These are phyloP conservation scores for Lentinula sp. DNA, from an alignment of 768 basidiomycete species.

Conservation along the genomic window DNA sequence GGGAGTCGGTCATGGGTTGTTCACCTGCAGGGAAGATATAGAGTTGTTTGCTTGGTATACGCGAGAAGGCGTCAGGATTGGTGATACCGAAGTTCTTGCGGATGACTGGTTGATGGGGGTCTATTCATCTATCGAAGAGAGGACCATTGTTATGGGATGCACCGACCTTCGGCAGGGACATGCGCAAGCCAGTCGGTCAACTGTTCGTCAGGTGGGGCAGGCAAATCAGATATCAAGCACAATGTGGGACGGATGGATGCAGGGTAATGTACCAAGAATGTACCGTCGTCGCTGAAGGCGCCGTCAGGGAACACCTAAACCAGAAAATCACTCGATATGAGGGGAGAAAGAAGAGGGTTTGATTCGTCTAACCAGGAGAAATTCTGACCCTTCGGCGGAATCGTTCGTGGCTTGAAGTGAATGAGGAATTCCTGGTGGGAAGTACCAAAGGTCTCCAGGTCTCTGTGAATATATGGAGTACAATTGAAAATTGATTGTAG, in stretches of 20 bases:
- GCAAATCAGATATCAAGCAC: neutral
- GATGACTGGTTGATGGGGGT: neutral
- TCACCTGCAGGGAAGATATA: slow-evolving; percentile 49
- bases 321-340: neutral
- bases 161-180: slow-evolving; percentile 27
- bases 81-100: slow-evolving; percentile 8
- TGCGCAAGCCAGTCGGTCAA: slow-evolving; percentile 68
- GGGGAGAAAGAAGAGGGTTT: neutral
- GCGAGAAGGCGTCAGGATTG: slow-evolving; percentile 30
- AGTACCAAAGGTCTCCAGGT: slow-evolving; percentile 51
- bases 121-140: neutral
- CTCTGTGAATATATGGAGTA: slow-evolving; percentile 18
- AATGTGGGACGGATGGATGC: neutral
- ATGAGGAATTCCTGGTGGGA: slow-evolving; percentile 52
- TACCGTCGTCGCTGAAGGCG: slow-evolving; percentile 15
- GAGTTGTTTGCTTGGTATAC: slow-evolving; percentile 39
- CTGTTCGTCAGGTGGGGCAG: neutral
- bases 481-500: neutral
- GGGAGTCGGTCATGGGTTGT: neutral
- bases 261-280: neutral
- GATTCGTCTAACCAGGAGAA: slow-evolving; percentile 31
- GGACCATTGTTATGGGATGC: neutral
- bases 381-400: slow-evolving; percentile 37
- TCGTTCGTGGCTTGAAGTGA: slow-evolving; percentile 39
- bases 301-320: neutral